phyloP scores from a whole-genome alignment of 139 green algal genomes.

The Micromonas pusilla region DNA sequence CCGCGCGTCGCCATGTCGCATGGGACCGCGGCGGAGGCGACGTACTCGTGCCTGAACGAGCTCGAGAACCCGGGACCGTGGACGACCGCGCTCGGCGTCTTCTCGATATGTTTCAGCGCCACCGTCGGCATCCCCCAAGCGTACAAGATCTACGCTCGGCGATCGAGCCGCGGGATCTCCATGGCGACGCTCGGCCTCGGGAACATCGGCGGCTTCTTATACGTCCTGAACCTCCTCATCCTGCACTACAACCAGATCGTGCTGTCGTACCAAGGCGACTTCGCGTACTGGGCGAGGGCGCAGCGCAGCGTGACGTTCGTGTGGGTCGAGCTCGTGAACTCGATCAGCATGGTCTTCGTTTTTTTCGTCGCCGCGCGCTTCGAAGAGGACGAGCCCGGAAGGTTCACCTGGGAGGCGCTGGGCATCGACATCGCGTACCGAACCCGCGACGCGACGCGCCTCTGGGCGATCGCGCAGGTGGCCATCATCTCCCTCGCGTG shows the following conservation, averaged over 20 bases:
- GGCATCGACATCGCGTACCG: background rate
- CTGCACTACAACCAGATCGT: constrained; percentile 16
- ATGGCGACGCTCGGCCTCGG: background rate
- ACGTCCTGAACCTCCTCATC: constrained; percentile 11
- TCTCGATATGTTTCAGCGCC: background rate
- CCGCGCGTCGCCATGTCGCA: too few species aligned
- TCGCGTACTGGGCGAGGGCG: background rate
- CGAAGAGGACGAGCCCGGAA: background rate
- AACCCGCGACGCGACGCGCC: background rate
- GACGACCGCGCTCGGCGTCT: background rate
- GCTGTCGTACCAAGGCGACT: background rate
- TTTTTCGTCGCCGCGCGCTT: background rate
- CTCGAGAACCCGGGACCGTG: background rate
- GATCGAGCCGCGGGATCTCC: background rate
- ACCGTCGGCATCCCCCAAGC: background rate
- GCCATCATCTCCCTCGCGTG: background rate
- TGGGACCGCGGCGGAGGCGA: too few species aligned
- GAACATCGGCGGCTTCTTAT: constrained; percentile 3
- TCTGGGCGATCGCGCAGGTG: background rate
- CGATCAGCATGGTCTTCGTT: background rate
- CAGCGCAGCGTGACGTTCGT: background rate
- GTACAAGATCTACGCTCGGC: background rate
- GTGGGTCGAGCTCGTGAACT: background rate
- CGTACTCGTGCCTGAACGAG: background rate
- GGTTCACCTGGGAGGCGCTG: background rate